Conservation (phyloP, 208 protist species). For the Wallacemonas rigidus region DNA sequence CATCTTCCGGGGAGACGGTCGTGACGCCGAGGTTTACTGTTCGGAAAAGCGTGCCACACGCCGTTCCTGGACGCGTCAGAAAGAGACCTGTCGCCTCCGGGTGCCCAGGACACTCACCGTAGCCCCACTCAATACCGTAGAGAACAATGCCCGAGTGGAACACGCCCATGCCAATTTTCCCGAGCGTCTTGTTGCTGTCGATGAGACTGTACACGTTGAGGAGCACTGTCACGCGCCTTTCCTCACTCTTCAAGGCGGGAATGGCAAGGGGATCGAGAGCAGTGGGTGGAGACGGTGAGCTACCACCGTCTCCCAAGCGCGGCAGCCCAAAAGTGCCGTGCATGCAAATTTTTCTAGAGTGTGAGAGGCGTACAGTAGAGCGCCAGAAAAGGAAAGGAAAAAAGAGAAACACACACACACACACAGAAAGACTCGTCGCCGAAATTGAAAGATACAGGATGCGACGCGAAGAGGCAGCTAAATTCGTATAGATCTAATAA, state of each 20-base stretch:
- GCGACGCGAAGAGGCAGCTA: no score
- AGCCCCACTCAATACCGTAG: slow-evolving; percentile 92
- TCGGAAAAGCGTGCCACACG: slow-evolving; percentile 62
- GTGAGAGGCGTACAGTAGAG: neutral
- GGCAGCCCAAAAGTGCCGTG: neutral
- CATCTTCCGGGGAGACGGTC: slow-evolving; percentile 72
- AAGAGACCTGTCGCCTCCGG: slow-evolving; percentile 75
- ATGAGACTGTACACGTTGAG: slow-evolving; percentile 87
- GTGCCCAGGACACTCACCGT: slow-evolving; percentile 74
- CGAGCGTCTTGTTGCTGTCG: slow-evolving; percentile 64
- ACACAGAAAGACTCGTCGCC: no score
- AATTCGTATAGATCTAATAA: no score
- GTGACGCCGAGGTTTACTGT: slow-evolving; percentile 78
- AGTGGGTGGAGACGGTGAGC: neutral
- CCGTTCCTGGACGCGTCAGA: slow-evolving; percentile 68
- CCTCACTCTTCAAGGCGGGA: slow-evolving; percentile 34
- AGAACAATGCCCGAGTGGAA: slow-evolving; percentile 89
- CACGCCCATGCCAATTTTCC: slow-evolving; percentile 81
- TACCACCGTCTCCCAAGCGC: neutral
- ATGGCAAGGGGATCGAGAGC: neutral
- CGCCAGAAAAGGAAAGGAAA: slow-evolving; percentile 4
- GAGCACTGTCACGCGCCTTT: slow-evolving; percentile 49
- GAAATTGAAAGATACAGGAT: no score
- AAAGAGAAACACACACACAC: slow-evolving; percentile 10
- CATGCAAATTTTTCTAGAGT: neutral